A percentile compares a stretch with the other conserved stretches of the same genome.
These are phyloP conservation scores for Escallonia herrerae DNA, from an alignment of 129 eudicot genomes.

Conservation along the genomic window DNA sequence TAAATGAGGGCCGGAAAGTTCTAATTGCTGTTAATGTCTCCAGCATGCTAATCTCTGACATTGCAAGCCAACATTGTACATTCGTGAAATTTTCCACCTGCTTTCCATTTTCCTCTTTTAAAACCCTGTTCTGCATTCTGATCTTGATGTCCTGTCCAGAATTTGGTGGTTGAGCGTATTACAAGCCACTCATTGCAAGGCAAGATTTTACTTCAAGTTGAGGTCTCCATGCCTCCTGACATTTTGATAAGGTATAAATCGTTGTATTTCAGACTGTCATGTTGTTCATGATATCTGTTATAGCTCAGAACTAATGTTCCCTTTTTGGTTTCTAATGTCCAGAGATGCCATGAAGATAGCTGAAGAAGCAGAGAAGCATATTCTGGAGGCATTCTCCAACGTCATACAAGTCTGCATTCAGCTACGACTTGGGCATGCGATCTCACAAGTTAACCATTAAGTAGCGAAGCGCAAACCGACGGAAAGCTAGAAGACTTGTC, in stretches of 20 bases:
- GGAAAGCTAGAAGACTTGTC: no score
- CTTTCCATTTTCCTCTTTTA: neutral
- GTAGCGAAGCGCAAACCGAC: no score
- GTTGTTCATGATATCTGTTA: neutral
- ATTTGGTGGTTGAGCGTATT: constrained; percentile 44
- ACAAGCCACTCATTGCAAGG: constrained; percentile 41
- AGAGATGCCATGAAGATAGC: constrained; percentile 63
- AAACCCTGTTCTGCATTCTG: no score
- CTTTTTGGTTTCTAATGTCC: constrained; percentile 6
- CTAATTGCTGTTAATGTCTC: no score
- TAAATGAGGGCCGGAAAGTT: no score
- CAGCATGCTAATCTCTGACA: no score
- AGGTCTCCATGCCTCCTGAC: constrained; percentile 76
- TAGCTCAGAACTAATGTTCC: neutral
- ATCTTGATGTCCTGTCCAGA: constrained; percentile 22
- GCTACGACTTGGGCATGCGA: constrained; percentile 40
- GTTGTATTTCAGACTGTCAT: neutral
- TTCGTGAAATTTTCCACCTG: neutral
- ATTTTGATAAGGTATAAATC: constrained; percentile 42
- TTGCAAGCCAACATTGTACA: no score
- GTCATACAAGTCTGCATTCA: constrained; percentile 39
- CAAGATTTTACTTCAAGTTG: constrained; percentile 45
- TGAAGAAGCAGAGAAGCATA: constrained; percentile 48
- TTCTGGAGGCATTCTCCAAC: constrained; percentile 30
- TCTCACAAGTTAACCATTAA: neutral